phyloP scores from a whole-genome alignment of 2,329 filamentous ascomycete species.

The Dryadomyces quercus-mongolicae region DNA sequence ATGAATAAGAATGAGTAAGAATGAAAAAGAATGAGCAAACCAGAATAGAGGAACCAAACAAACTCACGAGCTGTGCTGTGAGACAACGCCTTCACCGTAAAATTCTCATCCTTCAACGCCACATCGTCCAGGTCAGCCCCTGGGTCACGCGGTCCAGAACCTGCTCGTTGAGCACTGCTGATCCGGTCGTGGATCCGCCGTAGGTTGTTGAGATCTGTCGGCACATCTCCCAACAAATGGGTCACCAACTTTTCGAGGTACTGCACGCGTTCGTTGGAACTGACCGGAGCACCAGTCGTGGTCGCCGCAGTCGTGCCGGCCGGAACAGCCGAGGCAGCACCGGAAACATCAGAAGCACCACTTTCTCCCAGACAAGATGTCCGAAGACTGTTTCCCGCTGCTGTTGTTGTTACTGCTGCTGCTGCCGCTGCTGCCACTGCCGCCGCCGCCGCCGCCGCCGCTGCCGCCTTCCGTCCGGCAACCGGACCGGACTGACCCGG shows the following conservation, averaged over 20 bases:
- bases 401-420: neutral
- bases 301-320: too few relatives aligned
- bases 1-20: neutral
- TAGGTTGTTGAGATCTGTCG: constrained; percentile 11
- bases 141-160: neutral
- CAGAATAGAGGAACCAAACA: neutral
- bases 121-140: constrained; percentile 12
- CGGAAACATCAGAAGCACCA: too few relatives aligned
- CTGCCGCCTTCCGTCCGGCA: neutral
- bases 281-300: neutral
- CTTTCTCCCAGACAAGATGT: too few relatives aligned
- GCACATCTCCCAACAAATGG: constrained; percentile 11
- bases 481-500: constrained; percentile 18
- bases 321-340: too few relatives aligned
- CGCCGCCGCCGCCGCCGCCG: neutral
- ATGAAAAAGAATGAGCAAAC: too few relatives aligned
- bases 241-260: constrained; percentile 10
- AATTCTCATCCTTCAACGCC: constrained; percentile 19
- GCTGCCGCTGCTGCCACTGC: neutral
- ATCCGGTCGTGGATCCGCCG: constrained; percentile 12
- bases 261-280: neutral
- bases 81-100: constrained; percentile 15
- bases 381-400: too few relatives aligned
- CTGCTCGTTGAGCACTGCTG: constrained; percentile 1
- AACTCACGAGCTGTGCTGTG: constrained; percentile 28